A percentile compares a stretch with the other conserved stretches of the same genome.
These are phyloP conservation scores for Sechiopsis laciniata DNA, from an alignment of 306 rosid genomes.

Conservation along the genomic window DNA sequence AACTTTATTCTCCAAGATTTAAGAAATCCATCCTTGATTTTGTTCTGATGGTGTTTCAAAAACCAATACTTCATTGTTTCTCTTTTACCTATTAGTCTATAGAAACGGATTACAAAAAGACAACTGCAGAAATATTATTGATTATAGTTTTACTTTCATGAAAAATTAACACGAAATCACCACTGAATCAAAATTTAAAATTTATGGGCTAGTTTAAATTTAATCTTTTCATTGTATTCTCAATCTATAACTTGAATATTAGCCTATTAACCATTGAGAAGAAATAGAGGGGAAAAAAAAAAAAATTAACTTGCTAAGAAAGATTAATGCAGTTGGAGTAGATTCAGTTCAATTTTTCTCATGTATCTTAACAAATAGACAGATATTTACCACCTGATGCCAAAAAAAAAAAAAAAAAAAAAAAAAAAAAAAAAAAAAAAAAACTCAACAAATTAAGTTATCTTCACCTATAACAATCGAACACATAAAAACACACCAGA, in stretches of 20 bases:
- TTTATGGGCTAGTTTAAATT: too few species aligned
- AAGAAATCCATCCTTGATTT: background rate
- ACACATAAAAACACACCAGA: background rate
- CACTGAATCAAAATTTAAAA: too few species aligned
- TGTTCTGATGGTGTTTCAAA: background rate
- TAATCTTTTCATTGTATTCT: too few species aligned
- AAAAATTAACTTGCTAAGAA: background rate
- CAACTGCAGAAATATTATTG: background rate
- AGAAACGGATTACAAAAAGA: background rate
- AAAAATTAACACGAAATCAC: too few species aligned
- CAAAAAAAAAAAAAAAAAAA: too few species aligned
- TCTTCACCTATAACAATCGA: background rate
- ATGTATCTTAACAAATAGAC: too few species aligned
- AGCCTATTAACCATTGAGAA: background rate
- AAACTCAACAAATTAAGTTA: too few species aligned
- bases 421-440: too few species aligned
- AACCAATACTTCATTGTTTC: background rate
- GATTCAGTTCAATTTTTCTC: background rate
- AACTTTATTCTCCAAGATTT: background rate
- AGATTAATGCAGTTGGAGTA: too few species aligned
- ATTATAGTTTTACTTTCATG: too few species aligned
- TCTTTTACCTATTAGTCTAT: background rate
- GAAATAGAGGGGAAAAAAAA: background rate
- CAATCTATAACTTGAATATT: too few species aligned
- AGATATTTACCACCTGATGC: too few species aligned